Percentiles rank a stretch among this genome's conserved stretches.
Evolutionary conservation across 352 stramenopile species (phyloP).

Genomic region (Achlya hypogyna): DNA sequence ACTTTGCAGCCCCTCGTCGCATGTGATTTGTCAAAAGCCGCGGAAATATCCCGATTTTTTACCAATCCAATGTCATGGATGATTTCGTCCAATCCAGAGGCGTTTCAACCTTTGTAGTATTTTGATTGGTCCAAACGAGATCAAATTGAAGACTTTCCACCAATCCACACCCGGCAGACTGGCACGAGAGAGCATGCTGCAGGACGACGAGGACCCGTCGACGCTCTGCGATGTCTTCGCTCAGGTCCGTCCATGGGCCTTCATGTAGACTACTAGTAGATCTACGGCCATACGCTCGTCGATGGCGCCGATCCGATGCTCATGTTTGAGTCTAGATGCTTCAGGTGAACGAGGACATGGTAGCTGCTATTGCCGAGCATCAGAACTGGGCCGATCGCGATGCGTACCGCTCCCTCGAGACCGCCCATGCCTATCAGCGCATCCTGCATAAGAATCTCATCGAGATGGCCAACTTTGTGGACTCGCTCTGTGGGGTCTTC

Average conservation of each 20-base stretch:
- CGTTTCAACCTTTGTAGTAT: too few relatives aligned
- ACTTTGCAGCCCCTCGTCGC: too few relatives aligned
- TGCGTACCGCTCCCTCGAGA: conserved; percentile 42
- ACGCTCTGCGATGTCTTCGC: conserved; percentile 60
- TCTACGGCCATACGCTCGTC: neutral
- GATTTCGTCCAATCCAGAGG: too few relatives aligned
- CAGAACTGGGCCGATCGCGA: conserved; percentile 39
- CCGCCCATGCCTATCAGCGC: conserved; percentile 44
- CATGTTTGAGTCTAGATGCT: conserved; percentile 43
- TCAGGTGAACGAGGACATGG: conserved; percentile 61
- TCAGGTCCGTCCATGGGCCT: conserved; percentile 37
- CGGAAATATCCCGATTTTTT: too few relatives aligned
- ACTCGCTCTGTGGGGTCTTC: conserved; percentile 70
- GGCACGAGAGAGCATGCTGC: too few relatives aligned
- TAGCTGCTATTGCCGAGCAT: conserved; percentile 45
- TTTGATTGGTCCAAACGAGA: too few relatives aligned
- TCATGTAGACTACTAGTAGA: neutral
- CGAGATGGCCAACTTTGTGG: conserved; percentile 75
- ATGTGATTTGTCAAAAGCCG: too few relatives aligned
- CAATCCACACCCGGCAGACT: too few relatives aligned
- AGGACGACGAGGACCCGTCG: conserved; percentile 33
- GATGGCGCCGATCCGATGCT: neutral
- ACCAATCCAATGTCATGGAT: too few relatives aligned
- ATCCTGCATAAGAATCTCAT: conserved; percentile 65
- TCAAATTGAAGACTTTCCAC: too few relatives aligned